Base-by-base conservation (phyloP, 371 early-diverging fungal species). In the Syncephalastrum monosporum region DNA sequence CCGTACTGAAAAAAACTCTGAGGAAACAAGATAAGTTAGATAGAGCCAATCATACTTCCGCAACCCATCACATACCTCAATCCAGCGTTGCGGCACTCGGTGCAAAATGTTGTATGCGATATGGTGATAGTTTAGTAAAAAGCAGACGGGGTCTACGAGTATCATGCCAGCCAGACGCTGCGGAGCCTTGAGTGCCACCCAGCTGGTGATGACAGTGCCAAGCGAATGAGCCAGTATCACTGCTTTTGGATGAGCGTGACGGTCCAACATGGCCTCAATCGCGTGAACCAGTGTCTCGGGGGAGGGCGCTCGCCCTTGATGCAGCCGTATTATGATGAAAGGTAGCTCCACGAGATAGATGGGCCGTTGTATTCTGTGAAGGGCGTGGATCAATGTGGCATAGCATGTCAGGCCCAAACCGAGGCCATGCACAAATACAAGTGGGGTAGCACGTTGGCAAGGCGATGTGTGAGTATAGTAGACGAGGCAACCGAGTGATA, bases 381-480 rank as follows among this genome's bases (percentile, higher is more conserved):
- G 54, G n/a, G 70, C 69, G 48, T 71, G 66, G 29, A 90, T 64
- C 52, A 85, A 79, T 15, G 79, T 75, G 17, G 67, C 57, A 58
- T 90, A 88, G 43, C 77, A 66, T 8, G 79, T 61, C 5, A 85
- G 61, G 2, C 90, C 88, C 29, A 75, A 71, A 3, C 85, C 87
- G 43, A 90, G 82, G 15, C 90, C 90, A 60, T 88, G 87, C 24
- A 88, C 73, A 56, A 88, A 88, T 1, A 87, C 80, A 15, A 89
- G 57, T 0, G 90, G 88, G 5, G 73, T 65, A 33, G 47, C 68
- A 55, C 43, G 48, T 23, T 55, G 50, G 29, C 33, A 10, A n/a
- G 50, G 13, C 17, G 48, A 43, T 16, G 49, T 12, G 3, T 63
- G 56, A 48, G 71, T 73, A 68, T 67, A 79, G 42, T 73, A 79